Evolutionary conservation across 768 basidiomycete genomes (phyloP), one percentile per base, ranked within the genome.

Genomic region (Hypholoma sublateritium): DNA sequence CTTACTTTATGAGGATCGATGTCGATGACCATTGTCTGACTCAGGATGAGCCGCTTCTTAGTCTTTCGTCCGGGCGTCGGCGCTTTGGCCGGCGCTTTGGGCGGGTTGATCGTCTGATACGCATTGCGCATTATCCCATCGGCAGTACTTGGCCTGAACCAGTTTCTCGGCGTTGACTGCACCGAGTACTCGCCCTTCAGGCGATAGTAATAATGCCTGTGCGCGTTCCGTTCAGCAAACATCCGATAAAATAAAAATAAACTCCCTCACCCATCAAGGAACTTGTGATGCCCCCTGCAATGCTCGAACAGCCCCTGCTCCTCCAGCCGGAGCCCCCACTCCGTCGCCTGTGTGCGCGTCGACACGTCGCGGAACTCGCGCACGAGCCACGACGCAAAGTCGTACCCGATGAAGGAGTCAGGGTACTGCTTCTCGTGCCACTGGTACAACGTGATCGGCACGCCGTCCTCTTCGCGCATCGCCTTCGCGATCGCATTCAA

Each of bases 381-480:
- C n/a, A 91, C 84, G 17, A 97, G 75, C 95, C 95, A 98, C 1
- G 88, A 88, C 21, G 95, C 90, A 62, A 98, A 86, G 41, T 94
- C 92, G 60, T 84, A 87, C 1, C 95, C 95, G 9, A 87, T 92
- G 69, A 98, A 98, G 4, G 89, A 87, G 60, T 94, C 88, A 3
- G 83, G 80, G 65, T 93, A 92, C 36, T 79, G 80, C 16, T 70
- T 75, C 12, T 80, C 77, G 67, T 95, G 91, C 93, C 94, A 98
- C 53, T 84, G 85, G 61, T 92, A 81, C 57, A 91, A 83, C 64
- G 92, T 89, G 72, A 96, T 92, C 6, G 86, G 83, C 11, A 95
- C 80, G 7, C 91, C 92, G 39, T 88, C 88, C 36, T 92, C 89
- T 60, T 91, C 91, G 16, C 86, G 79, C 91, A 97, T 95, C 13